phyloP scores from a whole-genome alignment of 106 monocot species.

The Platanthera guangdongensis region DNA sequence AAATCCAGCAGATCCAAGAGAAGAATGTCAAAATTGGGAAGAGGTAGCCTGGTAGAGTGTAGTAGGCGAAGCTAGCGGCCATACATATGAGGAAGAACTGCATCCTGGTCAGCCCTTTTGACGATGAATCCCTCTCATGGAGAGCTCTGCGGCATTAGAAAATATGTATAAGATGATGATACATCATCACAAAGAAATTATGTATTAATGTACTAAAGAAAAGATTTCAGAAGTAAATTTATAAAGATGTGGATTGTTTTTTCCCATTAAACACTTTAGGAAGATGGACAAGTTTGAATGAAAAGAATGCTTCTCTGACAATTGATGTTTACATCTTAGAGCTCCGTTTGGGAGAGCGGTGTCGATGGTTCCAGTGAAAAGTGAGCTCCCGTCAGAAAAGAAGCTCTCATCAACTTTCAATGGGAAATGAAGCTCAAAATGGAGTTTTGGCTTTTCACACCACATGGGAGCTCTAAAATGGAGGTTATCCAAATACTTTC shows the following conservation, averaged over 20 bases:
- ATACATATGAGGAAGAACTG: slow-evolving; percentile 72
- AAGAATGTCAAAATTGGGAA: slow-evolving; percentile 84
- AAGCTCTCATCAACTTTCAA: too few relatives aligned
- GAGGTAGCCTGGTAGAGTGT: slow-evolving; percentile 73
- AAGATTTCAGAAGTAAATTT: neutral
- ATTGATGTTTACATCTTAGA: neutral
- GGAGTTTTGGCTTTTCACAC: too few relatives aligned
- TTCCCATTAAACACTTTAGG: neutral
- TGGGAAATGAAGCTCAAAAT: too few relatives aligned
- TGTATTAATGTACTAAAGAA: neutral
- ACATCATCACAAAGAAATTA: neutral
- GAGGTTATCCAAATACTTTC: too few relatives aligned
- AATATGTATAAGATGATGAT: neutral
- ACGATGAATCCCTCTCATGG: slow-evolving; percentile 51
- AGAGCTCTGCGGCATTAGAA: slow-evolving; percentile 41
- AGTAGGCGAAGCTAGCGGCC: slow-evolving; percentile 68
- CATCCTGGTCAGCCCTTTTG: slow-evolving; percentile 64
- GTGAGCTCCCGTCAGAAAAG: too few relatives aligned
- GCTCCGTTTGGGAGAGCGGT: too few relatives aligned
- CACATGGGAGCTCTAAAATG: too few relatives aligned
- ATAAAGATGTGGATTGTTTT: too few relatives aligned
- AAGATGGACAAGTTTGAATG: neutral
- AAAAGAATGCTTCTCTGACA: neutral
- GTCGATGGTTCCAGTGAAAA: too few relatives aligned
- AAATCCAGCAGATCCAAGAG: slow-evolving; percentile 88